Conservation (phyloP, 768 basidiomycete species). For the Coprinopsis strossmayeri region DNA sequence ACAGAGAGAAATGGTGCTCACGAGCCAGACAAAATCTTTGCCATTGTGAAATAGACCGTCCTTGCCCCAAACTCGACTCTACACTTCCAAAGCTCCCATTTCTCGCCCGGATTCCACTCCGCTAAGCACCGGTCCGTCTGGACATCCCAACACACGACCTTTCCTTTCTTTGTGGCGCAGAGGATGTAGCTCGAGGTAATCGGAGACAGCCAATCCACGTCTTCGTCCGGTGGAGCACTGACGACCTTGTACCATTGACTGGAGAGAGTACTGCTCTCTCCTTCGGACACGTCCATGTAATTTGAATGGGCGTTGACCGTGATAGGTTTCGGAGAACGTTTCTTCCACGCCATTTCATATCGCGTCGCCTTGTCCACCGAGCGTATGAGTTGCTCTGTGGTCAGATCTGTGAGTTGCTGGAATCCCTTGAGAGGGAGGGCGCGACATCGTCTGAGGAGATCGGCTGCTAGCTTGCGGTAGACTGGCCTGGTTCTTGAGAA, state of each 20-base stretch:
- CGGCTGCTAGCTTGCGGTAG: slow-evolving; percentile 57
- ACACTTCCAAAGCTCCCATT: slow-evolving; percentile 77
- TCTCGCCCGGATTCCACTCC: slow-evolving; percentile 58
- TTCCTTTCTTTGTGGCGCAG: slow-evolving; percentile 72
- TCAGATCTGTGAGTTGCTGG: slow-evolving; percentile 59
- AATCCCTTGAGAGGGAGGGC: slow-evolving; percentile 66
- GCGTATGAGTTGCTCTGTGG: slow-evolving; percentile 52
- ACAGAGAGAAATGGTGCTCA: slow-evolving; percentile 21
- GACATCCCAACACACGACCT: slow-evolving; percentile 75
- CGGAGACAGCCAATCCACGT: slow-evolving; percentile 72
- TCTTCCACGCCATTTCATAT: slow-evolving; percentile 58
- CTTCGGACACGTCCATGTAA: slow-evolving; percentile 27
- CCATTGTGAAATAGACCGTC: slow-evolving; percentile 73
- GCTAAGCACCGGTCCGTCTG: slow-evolving; percentile 53
- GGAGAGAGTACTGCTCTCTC: slow-evolving; percentile 2
- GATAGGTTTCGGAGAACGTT: slow-evolving; percentile 50
- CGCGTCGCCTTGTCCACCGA: slow-evolving; percentile 58
- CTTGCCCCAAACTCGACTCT: slow-evolving; percentile 68
- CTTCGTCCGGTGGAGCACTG: slow-evolving; percentile 57
- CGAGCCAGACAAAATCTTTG: slow-evolving; percentile 48
- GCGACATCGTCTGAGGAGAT: slow-evolving; percentile 58
- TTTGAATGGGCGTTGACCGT: slow-evolving; percentile 28
- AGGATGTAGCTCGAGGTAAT: slow-evolving; percentile 72
- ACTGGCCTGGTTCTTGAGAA: slow-evolving; percentile 63
- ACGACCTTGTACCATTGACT: slow-evolving; percentile 63